Evolutionary conservation across 2,329 filamentous ascomycete genomes (phyloP), one percentile per base, ranked within the genome.

Genomic region (Cladobotryum protrusum): DNA sequence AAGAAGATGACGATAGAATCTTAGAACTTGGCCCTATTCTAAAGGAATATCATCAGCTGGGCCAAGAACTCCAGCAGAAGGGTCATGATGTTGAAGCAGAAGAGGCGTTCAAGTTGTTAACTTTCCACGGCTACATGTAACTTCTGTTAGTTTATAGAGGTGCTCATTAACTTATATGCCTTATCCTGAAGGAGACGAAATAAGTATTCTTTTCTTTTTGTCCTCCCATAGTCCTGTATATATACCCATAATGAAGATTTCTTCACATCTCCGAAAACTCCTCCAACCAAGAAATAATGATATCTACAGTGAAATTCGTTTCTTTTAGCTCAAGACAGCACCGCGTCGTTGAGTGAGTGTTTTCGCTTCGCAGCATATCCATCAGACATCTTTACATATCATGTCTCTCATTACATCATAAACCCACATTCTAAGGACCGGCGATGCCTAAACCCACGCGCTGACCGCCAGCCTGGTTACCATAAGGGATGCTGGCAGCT

Each of bases 391-490:
- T 43, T 18, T 44, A 11, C 47, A 44, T 37, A 46, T 18, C 42
- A n/a, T 47, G 35, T 45, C 48, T 18, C 37, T 36, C 24, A 14
- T 41, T 48, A 18, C 41, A 49, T 45, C 37, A 43, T 29, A 41
- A 39, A 40, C n/a, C 17, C 35, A 45, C 24, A 45, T 17, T 18
- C 50, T 53, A 77, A 20, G 73, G 69, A 46, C 72, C 72, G 39
- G 72, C 76, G 63, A 81, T 80, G 2, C 78, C 78, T 13, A 81
- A 63, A 9, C 78, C 78, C 20, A 79, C 71, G 43, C 76, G 68
- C 48, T 64, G 66, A 13, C 59, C 59, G 29, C 61, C 55, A 13
- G 57, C 57, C 15, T 56, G 61, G 3, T 45, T 43, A 13, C 44
- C 49, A 13, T 48, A 39, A 8, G 51, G 46, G 3, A 59, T 56